Base-by-base conservation (phyloP, 2,329 filamentous ascomycete species). In the Allantophomopsis cytisporea region DNA sequence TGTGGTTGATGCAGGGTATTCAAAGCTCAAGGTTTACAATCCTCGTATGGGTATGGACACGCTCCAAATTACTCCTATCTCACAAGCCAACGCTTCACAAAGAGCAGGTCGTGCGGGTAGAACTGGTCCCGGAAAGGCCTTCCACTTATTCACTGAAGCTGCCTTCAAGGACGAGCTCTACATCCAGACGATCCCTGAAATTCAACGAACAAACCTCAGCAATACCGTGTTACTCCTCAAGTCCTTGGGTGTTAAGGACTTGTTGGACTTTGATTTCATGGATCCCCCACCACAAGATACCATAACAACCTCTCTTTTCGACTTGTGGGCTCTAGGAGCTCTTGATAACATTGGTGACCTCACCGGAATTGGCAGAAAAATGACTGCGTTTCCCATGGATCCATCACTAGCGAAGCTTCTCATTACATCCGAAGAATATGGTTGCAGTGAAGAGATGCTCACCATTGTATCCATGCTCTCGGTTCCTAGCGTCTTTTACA, bases 31-130 rank as follows among this genome's bases (percentile, higher is more conserved):
- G 58, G 91, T 98, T 4, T 98, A 96, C 62, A 98, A 98, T 53
- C 88, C 91, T 5, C 83, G 88, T 39, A 96, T 98, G 86, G 91
- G 91, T 41, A 98, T 98, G 91, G 91, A 98, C 54, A 95, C 89
- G 0, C 73, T 98, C 12, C 91, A 96, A 54, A 94, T 98, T 49
- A 98, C 91, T 0, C 91, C 91, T 1, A 93, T 98, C 39, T 95
- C 88, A 2, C 91, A 98, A 58, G 91, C 91, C 49, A 98, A 98
- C 58, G 82, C 87, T 4, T 87, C 83, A 4, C 91, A 98, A 56
- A 78, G 91, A 52, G 89, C 91, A 32, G 91, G 91, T 42, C 83
- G 91, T 56, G 91, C 91, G 35, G 91, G 91, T 14, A 76, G 91
- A 50, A 98, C 93, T 7, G 91, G 91, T 0, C 91, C 91, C 2